Evolutionary conservation across 345 rosid genomes (phyloP).

Genomic region (Salix dunnii): DNA sequence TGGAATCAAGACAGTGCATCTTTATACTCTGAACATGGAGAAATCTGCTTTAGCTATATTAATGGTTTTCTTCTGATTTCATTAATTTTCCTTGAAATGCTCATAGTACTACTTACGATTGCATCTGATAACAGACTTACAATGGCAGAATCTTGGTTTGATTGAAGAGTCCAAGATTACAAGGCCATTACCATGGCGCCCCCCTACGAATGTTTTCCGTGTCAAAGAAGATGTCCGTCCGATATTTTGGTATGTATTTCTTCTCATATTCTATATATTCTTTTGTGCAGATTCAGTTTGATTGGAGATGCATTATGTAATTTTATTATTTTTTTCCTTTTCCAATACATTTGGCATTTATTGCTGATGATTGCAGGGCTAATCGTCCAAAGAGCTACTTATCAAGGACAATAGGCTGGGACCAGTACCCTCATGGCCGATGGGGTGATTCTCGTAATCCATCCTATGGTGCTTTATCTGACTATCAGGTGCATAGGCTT

Average conservation of each 20-base stretch:
- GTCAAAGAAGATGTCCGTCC: conserved; percentile 93
- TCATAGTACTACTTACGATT: background rate
- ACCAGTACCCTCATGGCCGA: conserved; percentile 79
- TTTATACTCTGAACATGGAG: conserved; percentile 92
- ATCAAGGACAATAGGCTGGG: conserved; percentile 87
- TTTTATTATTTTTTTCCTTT: background rate
- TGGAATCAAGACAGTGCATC: conserved; percentile 84
- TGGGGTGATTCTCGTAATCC: conserved; percentile 94
- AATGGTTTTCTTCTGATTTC: conserved; percentile 42
- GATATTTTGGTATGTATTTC: conserved; percentile 70
- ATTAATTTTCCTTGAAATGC: background rate
- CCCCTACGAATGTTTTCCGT: conserved; percentile 84
- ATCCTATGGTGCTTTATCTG: conserved; percentile 76
- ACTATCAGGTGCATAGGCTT: conserved; percentile 61
- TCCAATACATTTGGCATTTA: conserved; percentile 11
- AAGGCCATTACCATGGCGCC: conserved; percentile 90
- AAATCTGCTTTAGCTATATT: conserved; percentile 86
- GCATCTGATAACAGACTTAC: conserved; percentile 26
- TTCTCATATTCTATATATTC: background rate
- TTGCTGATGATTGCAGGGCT: conserved; percentile 58
- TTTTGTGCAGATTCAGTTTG: background rate
- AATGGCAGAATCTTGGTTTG: conserved; percentile 80
- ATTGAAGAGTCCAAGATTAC: conserved; percentile 83
- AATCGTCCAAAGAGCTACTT: conserved; percentile 98
- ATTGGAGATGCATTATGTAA: background rate